Evolutionary conservation across 1,284 basidiomycete species (phyloP).

Genomic region (Malassezia nana): DNA sequence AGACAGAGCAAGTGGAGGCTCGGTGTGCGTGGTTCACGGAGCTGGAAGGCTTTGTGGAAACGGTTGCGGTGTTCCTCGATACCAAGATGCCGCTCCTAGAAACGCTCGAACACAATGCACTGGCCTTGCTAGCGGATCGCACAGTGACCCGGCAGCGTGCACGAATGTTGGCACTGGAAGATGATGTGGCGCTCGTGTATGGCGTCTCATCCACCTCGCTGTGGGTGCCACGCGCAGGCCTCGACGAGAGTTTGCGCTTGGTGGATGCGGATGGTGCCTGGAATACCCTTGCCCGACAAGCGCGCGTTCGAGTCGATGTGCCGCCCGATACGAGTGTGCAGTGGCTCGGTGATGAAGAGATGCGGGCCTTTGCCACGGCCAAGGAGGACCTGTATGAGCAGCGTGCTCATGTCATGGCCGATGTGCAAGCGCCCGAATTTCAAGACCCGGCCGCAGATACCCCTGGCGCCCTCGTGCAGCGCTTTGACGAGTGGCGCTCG

Average conservation of each 20-base stretch:
- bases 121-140: constrained; percentile 20
- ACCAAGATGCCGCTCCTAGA: constrained; percentile 29
- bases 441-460: constrained; percentile 21
- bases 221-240: constrained; percentile 5
- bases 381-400: constrained; percentile 15
- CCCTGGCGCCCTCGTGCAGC: constrained; percentile 23
- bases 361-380: not conserved
- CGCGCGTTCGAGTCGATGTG: constrained; percentile 1
- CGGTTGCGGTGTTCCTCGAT: constrained; percentile 34
- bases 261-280: constrained; percentile 14
- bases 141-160: constrained; percentile 16
- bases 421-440: constrained; percentile 38
- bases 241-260: not conserved
- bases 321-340: not conserved
- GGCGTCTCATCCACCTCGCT: constrained; percentile 20
- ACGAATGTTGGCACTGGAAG: constrained; percentile 22
- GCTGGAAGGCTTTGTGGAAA: constrained; percentile 30
- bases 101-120: constrained; percentile 26
- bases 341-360: constrained; percentile 1
- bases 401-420: constrained; percentile 20
- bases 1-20: constrained; percentile 25
- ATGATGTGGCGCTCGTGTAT: constrained; percentile 19
- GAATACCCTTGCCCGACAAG: not conserved
- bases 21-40: constrained; percentile 39
- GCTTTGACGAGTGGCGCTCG: constrained; percentile 31